phyloP scores from a whole-genome alignment of 441 rosid genomes.

The Croton laevigatus region DNA sequence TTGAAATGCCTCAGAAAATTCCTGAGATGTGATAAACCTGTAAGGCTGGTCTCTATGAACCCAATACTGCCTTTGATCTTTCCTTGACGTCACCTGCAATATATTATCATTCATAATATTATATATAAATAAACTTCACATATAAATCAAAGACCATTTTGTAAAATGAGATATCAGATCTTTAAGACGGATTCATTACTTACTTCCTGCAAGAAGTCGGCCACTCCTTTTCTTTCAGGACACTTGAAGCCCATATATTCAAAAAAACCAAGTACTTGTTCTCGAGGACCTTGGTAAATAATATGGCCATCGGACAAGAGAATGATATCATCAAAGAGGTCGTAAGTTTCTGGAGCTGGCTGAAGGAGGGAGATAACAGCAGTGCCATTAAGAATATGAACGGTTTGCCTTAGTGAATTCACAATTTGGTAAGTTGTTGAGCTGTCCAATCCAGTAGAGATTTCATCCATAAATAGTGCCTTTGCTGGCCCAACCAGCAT shows the following conservation, averaged over 20 bases:
- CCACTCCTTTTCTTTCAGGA: constrained; percentile 77
- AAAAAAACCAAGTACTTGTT: constrained; percentile 62
- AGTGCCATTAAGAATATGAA: constrained; percentile 65
- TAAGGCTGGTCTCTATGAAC: constrained; percentile 48
- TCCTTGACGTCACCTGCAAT: constrained; percentile 86
- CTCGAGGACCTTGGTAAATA: constrained; percentile 79
- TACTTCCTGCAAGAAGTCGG: constrained; percentile 91
- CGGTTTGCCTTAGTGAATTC: constrained; percentile 57
- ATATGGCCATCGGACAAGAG: constrained; percentile 77
- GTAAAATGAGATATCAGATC: neutral
- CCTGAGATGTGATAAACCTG: constrained; percentile 53
- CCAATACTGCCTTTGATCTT: constrained; percentile 94
- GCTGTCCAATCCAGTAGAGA: constrained; percentile 84
- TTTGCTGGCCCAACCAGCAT: constrained; percentile 81
- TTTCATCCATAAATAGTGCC: constrained; percentile 77
- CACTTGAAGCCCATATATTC: constrained; percentile 71
- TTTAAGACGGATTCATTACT: constrained; percentile 25
- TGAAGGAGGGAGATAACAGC: constrained; percentile 85
- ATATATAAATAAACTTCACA: neutral
- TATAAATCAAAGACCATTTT: too few relatives aligned
- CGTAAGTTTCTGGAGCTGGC: constrained; percentile 86
- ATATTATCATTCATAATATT: neutral
- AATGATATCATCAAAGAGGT: constrained; percentile 77
- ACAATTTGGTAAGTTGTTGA: constrained; percentile 72
- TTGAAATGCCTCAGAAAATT: constrained; percentile 71